phyloP scores from a whole-genome alignment of 306 rosid species.

The Albizia julibrissin region DNA sequence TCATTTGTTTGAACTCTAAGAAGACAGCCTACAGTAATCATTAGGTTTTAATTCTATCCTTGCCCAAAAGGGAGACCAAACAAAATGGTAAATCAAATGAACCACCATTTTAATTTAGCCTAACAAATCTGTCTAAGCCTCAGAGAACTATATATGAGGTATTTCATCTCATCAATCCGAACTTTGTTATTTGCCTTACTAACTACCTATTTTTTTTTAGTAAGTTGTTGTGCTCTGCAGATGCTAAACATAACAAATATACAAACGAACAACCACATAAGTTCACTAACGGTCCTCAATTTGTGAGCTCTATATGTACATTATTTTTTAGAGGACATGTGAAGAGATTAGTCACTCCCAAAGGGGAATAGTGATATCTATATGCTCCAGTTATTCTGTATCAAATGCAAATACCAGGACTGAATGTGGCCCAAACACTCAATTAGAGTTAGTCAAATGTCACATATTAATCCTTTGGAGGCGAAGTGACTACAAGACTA shows the following conservation, averaged over 20 bases:
- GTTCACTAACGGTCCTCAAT: constrained; percentile 12
- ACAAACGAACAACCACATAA: neutral
- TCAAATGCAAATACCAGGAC: neutral
- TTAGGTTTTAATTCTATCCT: neutral
- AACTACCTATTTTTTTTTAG: neutral
- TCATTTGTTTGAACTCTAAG: neutral
- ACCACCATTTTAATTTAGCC: neutral
- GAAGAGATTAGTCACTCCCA: neutral
- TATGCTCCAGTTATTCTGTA: neutral
- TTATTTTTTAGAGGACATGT: neutral
- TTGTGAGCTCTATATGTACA: neutral
- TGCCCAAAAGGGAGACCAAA: neutral
- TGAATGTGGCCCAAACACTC: neutral
- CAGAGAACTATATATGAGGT: neutral
- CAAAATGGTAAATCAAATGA: neutral
- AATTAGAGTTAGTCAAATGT: neutral
- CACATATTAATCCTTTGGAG: constrained; percentile 2
- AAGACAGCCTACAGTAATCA: neutral
- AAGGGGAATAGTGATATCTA: neutral
- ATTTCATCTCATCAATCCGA: neutral
- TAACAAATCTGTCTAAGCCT: neutral
- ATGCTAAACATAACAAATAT: neutral
- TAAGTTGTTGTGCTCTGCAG: neutral
- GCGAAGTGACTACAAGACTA: neutral
- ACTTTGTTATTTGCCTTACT: neutral